phyloP scores from a whole-genome alignment of 495 filamentous ascomycete species.

The Rusavskia elegans region DNA sequence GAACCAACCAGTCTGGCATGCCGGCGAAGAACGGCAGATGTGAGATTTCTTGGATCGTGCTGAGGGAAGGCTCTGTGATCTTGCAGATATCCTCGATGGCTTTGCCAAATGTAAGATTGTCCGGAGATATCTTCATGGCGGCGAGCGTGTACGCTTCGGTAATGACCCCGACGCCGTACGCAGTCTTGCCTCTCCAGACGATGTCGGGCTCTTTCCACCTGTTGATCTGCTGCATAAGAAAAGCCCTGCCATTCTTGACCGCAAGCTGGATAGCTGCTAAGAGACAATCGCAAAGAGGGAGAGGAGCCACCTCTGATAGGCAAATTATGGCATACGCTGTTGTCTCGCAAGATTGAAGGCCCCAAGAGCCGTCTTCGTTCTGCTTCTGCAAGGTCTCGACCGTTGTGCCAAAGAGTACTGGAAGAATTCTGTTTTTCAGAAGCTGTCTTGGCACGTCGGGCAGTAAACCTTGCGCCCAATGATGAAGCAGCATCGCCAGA shows the following conservation, averaged over 20 bases:
- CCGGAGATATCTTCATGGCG: background rate
- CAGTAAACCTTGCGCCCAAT: background rate
- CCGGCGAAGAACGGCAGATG: background rate
- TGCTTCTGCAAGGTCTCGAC: background rate
- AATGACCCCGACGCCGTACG: background rate
- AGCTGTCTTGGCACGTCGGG: background rate
- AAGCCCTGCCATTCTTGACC: background rate
- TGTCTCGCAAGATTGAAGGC: conserved; percentile 1
- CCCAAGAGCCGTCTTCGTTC: conserved; percentile 1
- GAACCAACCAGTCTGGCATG: background rate
- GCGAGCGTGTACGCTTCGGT: background rate
- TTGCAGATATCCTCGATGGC: background rate
- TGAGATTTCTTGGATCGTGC: background rate
- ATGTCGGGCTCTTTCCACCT: background rate
- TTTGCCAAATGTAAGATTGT: background rate
- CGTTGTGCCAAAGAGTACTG: background rate
- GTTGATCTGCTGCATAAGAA: background rate
- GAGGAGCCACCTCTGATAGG: background rate
- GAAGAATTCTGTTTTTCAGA: background rate
- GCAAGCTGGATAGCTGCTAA: background rate
- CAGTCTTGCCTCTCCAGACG: background rate
- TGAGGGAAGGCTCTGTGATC: too few species aligned
- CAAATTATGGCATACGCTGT: conserved; percentile 11
- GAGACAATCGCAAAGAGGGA: conserved; percentile 1
- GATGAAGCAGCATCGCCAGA: background rate